Evolutionary conservation across 352 stramenopile genomes (phyloP), one percentile per base, ranked within the genome.

Genomic region (Phytophthora sansomeana): DNA sequence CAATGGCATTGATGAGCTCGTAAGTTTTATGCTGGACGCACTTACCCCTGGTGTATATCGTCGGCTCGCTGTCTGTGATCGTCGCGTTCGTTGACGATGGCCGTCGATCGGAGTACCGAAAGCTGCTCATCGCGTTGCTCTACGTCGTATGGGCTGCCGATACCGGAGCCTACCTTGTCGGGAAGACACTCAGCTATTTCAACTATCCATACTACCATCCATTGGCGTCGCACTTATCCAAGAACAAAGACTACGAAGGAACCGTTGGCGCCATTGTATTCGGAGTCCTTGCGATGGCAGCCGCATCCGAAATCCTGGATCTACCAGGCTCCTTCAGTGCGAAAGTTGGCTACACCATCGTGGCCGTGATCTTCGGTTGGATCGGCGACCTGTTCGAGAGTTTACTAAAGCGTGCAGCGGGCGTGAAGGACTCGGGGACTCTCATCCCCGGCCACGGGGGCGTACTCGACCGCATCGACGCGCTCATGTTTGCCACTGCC

Each of bases 181-280:
- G 96, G 21, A 91, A 97, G 51, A 55, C 81, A 13, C 90, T 97
- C 55, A 89, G 89, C 14, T 80, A 83, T 8, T 91, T 82, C 11
- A 91, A 95, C 28, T 88, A 98, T 32, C 84, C 83, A 6, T 72
- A 80, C 41, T 90, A 98, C 42, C 78, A 89, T 29, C 78, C 80
- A 5, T 82, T 97, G 6, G 95, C 96, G 1, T 88, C 90, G 4
- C 92, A 95, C 42, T 72, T 97, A 7, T 98, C 91, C 54, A 96
- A 97, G 17, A 98, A 98, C 81, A 99, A 99, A 69, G 97, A 97
- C 44, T 91, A 98, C 14, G 96, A 99, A 77, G 97, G 96, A 13
- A 94, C 96, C 6, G 48, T 98, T 5, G 93, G 90, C 11, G 96
- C 94, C 4, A 69, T 89, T 7, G 39, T 90, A 0, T 89, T 87